phyloP scores from a whole-genome alignment of 108 stramenopile genomes.

The Ochromonas danica region DNA sequence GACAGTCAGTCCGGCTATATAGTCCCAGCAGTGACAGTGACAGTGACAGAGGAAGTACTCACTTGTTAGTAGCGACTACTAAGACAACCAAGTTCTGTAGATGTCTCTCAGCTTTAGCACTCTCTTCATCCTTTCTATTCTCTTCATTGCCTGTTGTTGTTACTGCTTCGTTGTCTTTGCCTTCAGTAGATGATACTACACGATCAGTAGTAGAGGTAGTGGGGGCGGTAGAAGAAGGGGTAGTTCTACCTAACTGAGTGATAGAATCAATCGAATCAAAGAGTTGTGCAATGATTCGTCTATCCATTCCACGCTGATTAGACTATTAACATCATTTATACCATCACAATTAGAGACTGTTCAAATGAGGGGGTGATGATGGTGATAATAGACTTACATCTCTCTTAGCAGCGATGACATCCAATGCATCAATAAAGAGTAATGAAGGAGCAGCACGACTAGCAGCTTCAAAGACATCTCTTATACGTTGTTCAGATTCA shows the following conservation, averaged over 20 bases:
- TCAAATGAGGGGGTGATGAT: background rate
- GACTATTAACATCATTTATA: too few relatives aligned
- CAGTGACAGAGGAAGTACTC: constrained; percentile 18
- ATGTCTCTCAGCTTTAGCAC: constrained; percentile 5
- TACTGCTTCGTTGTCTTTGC: background rate
- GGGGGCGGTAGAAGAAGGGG: background rate
- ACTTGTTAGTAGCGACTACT: constrained; percentile 86
- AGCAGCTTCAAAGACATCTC: constrained; percentile 85
- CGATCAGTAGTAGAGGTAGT: background rate
- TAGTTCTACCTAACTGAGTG: background rate
- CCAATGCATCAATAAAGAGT: constrained; percentile 63
- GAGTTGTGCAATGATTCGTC: constrained; percentile 92
- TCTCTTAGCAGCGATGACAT: constrained; percentile 61
- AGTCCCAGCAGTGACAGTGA: too few relatives aligned
- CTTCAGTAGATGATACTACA: background rate
- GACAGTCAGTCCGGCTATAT: background rate
- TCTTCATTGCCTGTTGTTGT: background rate
- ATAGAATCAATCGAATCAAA: constrained; percentile 85
- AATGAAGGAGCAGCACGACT: constrained; percentile 60
- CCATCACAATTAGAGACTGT: background rate
- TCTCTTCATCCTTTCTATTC: background rate
- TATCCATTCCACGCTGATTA: constrained; percentile 81
- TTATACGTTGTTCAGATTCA: constrained; percentile 82
- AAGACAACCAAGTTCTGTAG: constrained; percentile 86
- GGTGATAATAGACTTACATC: constrained; percentile 34